phyloP scores from a whole-genome alignment of 148 eudicot genomes.

The Amaranthus hypochondriacus region DNA sequence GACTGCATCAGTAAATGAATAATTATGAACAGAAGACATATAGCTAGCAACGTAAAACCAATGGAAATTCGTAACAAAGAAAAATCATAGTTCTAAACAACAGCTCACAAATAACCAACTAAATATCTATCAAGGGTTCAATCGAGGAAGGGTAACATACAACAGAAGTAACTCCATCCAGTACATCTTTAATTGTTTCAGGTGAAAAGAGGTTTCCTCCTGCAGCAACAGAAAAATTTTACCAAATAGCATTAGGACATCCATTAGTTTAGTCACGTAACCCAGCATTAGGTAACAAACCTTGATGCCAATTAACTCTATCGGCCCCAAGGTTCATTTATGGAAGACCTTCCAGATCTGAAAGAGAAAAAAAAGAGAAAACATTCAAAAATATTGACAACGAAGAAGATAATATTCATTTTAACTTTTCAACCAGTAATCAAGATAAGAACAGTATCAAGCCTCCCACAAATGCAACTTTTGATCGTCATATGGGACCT shows the following conservation, averaged over 20 bases:
- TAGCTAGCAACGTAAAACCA: not conserved
- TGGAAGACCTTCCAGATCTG: conserved; percentile 72
- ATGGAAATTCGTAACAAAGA: no score
- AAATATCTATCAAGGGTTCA: not conserved
- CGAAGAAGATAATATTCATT: not conserved
- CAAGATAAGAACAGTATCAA: not conserved
- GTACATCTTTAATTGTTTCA: conserved; percentile 65
- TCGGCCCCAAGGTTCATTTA: conserved; percentile 74
- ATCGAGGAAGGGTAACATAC: conserved; percentile 35
- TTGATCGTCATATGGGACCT: not conserved
- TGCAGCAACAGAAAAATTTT: conserved; percentile 31
- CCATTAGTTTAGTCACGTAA: not conserved
- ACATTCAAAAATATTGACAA: not conserved
- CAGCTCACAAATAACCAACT: not conserved
- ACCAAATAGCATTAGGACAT: not conserved
- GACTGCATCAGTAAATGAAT: not conserved
- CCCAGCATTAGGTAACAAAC: conserved; percentile 28
- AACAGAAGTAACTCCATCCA: conserved; percentile 76
- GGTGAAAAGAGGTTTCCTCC: conserved; percentile 73
- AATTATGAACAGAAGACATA: not conserved
- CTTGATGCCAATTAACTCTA: conserved; percentile 66
- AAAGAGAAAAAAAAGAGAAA: conserved; percentile 2
- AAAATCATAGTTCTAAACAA: not conserved
- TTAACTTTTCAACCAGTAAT: not conserved
- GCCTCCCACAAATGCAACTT: not conserved